These are phyloP conservation scores for Piromyces finnis DNA, from an alignment of 192 early-diverging fungal genomes.

Conservation along the genomic window DNA sequence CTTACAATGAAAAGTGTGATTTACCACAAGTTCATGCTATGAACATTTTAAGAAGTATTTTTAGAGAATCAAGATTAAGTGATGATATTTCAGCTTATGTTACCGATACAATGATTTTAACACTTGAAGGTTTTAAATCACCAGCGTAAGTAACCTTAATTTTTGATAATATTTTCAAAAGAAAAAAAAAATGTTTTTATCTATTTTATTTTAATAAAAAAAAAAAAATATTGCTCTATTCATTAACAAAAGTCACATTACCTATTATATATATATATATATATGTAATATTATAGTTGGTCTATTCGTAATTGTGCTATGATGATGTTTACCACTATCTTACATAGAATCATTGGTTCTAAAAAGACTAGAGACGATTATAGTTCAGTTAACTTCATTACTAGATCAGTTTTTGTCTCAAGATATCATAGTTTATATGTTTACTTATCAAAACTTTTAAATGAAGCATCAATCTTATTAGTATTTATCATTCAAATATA, in stretches of 20 bases:
- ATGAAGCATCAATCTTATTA: neutral
- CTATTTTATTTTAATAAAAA: too few relatives aligned
- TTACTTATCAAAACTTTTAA: slow-evolving; percentile 37
- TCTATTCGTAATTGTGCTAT: slow-evolving; percentile 87
- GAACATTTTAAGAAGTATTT: slow-evolving; percentile 68
- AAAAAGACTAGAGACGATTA: slow-evolving; percentile 57
- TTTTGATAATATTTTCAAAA: too few relatives aligned
- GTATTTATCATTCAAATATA: too few relatives aligned
- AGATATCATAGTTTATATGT: slow-evolving; percentile 62
- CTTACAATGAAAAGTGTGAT: slow-evolving; percentile 49
- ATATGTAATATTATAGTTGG: slow-evolving; percentile 26
- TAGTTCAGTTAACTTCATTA: slow-evolving; percentile 51
- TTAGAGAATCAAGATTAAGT: slow-evolving; percentile 66
- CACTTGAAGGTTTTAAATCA: slow-evolving; percentile 67
- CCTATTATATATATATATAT: too few relatives aligned
- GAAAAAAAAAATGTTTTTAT: too few relatives aligned
- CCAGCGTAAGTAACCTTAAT: slow-evolving; percentile 6
- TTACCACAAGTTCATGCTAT: slow-evolving; percentile 84
- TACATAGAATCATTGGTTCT: slow-evolving; percentile 69
- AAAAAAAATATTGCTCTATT: too few relatives aligned
- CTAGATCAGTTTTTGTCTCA: slow-evolving; percentile 75
- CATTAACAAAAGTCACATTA: too few relatives aligned
- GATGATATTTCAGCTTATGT: slow-evolving; percentile 54
- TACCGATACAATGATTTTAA: slow-evolving; percentile 54
- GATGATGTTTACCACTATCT: slow-evolving; percentile 74